phyloP scores from a whole-genome alignment of 352 stramenopile species.

The Phytophthora foliorum region DNA sequence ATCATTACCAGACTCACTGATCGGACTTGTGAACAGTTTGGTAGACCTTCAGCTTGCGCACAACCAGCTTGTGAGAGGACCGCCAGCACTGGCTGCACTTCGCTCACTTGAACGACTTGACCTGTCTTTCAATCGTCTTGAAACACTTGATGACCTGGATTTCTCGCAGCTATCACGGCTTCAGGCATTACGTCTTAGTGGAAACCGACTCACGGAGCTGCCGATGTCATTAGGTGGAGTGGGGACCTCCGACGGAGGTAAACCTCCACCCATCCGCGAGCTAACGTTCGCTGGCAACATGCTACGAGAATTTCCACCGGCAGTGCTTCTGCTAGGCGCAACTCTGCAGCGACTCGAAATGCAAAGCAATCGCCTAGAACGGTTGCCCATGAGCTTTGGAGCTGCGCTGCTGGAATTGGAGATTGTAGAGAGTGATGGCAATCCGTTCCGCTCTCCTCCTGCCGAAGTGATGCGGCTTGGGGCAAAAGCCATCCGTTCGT shows the following conservation, averaged over 20 bases:
- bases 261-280: conserved; percentile 50
- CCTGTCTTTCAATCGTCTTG: conserved; percentile 76
- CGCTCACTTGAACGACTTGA: conserved; percentile 53
- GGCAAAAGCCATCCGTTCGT: conserved; percentile 56
- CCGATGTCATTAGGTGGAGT: conserved; percentile 48
- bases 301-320: conserved; percentile 53
- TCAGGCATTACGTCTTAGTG: conserved; percentile 51
- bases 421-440: conserved; percentile 70
- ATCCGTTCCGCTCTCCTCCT: conserved; percentile 78
- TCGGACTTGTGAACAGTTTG: conserved; percentile 38
- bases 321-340: conserved; percentile 50
- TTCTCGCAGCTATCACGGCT: conserved; percentile 52
- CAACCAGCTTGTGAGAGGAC: conserved; percentile 56
- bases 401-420: conserved; percentile 49
- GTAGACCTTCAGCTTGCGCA: conserved; percentile 57
- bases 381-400: conserved; percentile 66
- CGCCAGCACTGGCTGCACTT: conserved; percentile 40
- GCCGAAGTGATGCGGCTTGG: conserved; percentile 70
- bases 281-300: conserved; percentile 70
- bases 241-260: conserved; percentile 8
- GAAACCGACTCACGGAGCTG: conserved; percentile 59
- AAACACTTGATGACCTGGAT: conserved; percentile 51
- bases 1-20: conserved; percentile 50
- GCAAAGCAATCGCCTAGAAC: conserved; percentile 80
- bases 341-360: conserved; percentile 62